Conservation (phyloP, 805 yeast genomes). For the Myxozyma udenii region DNA sequence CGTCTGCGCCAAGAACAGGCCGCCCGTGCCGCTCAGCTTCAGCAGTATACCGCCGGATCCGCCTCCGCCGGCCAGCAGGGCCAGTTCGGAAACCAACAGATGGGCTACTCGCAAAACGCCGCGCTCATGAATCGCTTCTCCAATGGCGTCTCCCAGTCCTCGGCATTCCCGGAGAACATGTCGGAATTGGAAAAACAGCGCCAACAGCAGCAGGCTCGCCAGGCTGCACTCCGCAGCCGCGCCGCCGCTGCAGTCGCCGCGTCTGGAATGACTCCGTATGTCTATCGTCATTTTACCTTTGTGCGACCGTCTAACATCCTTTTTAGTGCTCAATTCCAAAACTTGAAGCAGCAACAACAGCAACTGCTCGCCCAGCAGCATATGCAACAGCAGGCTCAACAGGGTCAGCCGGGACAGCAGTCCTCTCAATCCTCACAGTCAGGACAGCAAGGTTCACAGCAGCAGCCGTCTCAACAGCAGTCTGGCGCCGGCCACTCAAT, state of each 20-base stretch:
- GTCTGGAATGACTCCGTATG: slow-evolving; percentile 19
- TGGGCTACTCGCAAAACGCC: slow-evolving; percentile 12
- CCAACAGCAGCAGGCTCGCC: slow-evolving; percentile 32
- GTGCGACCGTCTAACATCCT: background rate
- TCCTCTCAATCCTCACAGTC: too few species aligned
- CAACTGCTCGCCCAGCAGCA: slow-evolving; percentile 27
- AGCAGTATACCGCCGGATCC: slow-evolving; percentile 37
- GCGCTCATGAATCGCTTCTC: slow-evolving; percentile 13
- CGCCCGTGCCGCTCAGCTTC: slow-evolving; percentile 41
- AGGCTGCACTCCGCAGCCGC: slow-evolving; percentile 34
- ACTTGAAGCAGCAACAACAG: slow-evolving; percentile 30
- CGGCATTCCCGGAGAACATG: slow-evolving; percentile 23
- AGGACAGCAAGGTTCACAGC: slow-evolving; percentile 12
- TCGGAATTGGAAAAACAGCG: slow-evolving; percentile 34
- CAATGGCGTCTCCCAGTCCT: slow-evolving; percentile 17
- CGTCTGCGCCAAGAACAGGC: slow-evolving; percentile 47
- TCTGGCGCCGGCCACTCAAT: too few species aligned
- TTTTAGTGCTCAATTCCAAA: slow-evolving; percentile 23
- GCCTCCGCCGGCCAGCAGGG: slow-evolving; percentile 25
- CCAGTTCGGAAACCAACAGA: slow-evolving; percentile 25
- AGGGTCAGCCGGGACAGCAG: too few species aligned
- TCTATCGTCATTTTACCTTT: background rate
- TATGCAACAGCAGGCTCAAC: slow-evolving; percentile 23
- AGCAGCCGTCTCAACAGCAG: slow-evolving; percentile 8
- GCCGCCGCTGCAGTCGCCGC: slow-evolving; percentile 26